Evolutionary conservation across 352 stramenopile species (phyloP).

Genomic region (Aphanomyces astaci): DNA sequence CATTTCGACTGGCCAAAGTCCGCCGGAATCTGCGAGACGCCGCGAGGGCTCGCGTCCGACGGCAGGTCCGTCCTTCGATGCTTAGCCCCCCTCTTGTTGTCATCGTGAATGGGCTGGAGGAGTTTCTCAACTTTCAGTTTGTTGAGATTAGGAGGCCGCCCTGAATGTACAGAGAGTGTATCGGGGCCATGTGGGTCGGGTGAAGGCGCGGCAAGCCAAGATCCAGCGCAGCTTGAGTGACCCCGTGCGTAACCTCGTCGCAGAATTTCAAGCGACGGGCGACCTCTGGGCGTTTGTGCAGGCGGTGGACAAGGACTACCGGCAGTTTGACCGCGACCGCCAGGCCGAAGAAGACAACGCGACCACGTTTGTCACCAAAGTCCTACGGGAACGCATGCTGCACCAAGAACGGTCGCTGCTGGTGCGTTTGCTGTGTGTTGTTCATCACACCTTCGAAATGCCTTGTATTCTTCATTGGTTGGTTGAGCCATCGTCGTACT

Average conservation of each 20-base stretch:
- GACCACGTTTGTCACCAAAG: slow-evolving; percentile 21
- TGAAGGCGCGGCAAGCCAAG: background rate
- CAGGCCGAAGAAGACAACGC: slow-evolving; percentile 19
- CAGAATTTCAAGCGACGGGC: slow-evolving; percentile 3
- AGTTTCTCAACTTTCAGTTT: too few species aligned
- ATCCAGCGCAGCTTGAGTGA: slow-evolving; percentile 13
- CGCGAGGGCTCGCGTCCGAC: background rate
- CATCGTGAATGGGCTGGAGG: too few species aligned
- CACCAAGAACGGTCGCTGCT: slow-evolving; percentile 9
- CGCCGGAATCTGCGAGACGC: background rate
- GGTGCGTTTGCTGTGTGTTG: background rate
- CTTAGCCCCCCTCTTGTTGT: too few species aligned
- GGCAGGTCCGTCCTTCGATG: background rate
- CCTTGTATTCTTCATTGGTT: background rate
- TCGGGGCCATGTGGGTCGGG: background rate
- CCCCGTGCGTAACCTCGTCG: background rate
- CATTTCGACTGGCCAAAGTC: background rate
- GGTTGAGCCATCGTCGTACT: background rate
- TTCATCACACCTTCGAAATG: background rate
- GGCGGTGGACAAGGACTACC: slow-evolving; percentile 11
- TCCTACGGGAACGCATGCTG: background rate
- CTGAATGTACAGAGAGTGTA: background rate
- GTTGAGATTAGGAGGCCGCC: slow-evolving; percentile 4
- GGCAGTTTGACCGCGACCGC: background rate
- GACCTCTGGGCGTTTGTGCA: slow-evolving; percentile 18